Evolutionary conservation across 2,329 filamentous ascomycete species (phyloP), one percentile per base, ranked within the genome.

Genomic region (Claviceps capensis): DNA sequence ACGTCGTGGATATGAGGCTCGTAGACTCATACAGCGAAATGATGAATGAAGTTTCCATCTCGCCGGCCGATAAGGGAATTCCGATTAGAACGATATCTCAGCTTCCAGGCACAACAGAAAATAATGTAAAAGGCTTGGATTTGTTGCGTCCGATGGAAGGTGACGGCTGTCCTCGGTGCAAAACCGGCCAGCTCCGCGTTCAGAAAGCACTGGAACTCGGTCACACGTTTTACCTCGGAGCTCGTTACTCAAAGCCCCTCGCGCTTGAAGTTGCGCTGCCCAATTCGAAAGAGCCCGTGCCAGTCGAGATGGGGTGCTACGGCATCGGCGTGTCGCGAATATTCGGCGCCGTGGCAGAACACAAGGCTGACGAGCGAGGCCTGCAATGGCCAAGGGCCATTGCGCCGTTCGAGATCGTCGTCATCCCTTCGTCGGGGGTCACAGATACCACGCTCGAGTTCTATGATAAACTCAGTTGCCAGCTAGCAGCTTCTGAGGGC

Each of bases 221-320:
- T 1, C 93, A 98, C 67, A 97, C 93, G 0, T 98, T 98, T 69
- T 83, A 94, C 65, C 81, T 98, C 1, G 90, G 91, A 11, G 90
- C 87, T 1, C 81, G 90, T 34, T 98, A 98, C 70, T 90, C 86
- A 23, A 73, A 79, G 19, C 84, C 88, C 0, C 74, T 98, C 0
- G 71, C 76, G 7, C 85, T 87, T 1, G 73, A 68, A 1, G 77
- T 93, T 2, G 69, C 72, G 4, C 55, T 68, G 62, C 67, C 13
- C 55, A 57, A 42, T 56, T 22, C 62, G 19, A 59, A 59, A 11
- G 58, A 57, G 30, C 59, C 55, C 3, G 73, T 81, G 0, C 74
- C 82, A 0, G 76, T 95, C 61, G 81, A 95, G 57, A 98, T 98
- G 93, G 93, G 93, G 52, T 98, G 93, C 65, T 88, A 96, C 63